Conservation (phyloP, 2,329 filamentous ascomycete species). For the Fusarium cicatricum region DNA sequence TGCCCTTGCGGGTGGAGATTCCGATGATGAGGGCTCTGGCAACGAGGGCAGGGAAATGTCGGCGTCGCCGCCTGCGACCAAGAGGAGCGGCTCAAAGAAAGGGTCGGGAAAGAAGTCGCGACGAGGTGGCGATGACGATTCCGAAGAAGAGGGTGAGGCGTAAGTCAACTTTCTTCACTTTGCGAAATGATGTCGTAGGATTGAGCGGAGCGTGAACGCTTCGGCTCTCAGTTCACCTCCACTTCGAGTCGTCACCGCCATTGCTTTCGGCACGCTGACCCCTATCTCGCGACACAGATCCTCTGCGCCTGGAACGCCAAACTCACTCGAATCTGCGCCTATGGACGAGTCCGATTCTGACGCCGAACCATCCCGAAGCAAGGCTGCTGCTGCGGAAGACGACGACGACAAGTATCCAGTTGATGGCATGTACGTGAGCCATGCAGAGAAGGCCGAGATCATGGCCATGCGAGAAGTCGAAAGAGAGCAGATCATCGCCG, state of each 20-base stretch:
- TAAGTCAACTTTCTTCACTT: conserved; percentile 43
- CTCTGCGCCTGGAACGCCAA: conserved; percentile 71
- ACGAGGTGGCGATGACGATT: conserved; percentile 52
- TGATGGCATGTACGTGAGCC: conserved; percentile 83
- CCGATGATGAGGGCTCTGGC: conserved; percentile 65
- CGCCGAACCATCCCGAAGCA: conserved; percentile 55
- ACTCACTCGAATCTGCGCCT: conserved; percentile 81
- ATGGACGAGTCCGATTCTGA: conserved; percentile 89
- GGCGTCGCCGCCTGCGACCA: conserved; percentile 57
- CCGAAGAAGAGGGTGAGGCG: conserved; percentile 71
- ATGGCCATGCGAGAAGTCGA: conserved; percentile 89
- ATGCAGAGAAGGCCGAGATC: conserved; percentile 79
- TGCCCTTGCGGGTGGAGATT: conserved; percentile 84
- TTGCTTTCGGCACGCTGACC: conserved; percentile 19
- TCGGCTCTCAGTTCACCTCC: background rate
- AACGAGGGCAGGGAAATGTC: conserved; percentile 64
- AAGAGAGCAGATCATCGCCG: conserved; percentile 88
- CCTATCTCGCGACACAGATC: conserved; percentile 60
- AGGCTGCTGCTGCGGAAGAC: conserved; percentile 57
- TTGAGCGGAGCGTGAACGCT: background rate
- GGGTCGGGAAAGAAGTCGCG: conserved; percentile 56
- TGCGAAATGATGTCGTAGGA: background rate
- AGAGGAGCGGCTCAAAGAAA: conserved; percentile 44
- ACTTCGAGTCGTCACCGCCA: background rate
- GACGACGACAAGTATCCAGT: conserved; percentile 79